Evolutionary conservation across 2,329 filamentous ascomycete species (phyloP).

Genomic region (Daldinia sp.): DNA sequence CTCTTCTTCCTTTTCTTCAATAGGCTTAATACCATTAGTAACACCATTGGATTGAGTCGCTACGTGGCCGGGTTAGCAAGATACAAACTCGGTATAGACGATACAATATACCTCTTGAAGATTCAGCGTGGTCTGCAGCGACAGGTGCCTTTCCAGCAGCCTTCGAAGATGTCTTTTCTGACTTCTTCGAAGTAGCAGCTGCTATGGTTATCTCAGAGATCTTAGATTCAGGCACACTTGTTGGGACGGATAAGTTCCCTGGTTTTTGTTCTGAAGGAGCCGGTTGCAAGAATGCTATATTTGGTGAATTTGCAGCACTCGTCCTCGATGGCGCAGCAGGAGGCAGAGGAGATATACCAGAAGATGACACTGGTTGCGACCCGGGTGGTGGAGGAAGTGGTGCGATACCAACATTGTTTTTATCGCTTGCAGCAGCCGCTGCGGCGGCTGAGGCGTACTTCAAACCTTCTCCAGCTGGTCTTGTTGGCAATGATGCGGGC

Average conservation of each 20-base stretch:
- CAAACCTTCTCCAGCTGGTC: conserved; percentile 86
- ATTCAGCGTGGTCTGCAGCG: conserved; percentile 53
- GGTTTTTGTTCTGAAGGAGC: conserved; percentile 46
- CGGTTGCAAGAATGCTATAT: conserved; percentile 57
- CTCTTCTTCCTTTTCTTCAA: conserved; percentile 59
- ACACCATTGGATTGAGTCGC: conserved; percentile 60
- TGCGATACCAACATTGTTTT: conserved; percentile 89
- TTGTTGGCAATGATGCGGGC: conserved; percentile 84
- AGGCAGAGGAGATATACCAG: conserved; percentile 58
- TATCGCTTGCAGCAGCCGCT: conserved; percentile 87
- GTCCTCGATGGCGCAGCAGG: conserved; percentile 60
- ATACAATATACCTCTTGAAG: conserved; percentile 54
- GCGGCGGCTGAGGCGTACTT: conserved; percentile 98
- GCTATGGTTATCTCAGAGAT: conserved; percentile 39
- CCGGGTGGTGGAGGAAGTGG: conserved; percentile 91
- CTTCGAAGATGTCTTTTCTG: conserved; percentile 51
- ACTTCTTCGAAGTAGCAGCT: conserved; percentile 44
- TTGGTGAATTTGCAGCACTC: conserved; percentile 65
- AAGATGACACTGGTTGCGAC: conserved; percentile 48
- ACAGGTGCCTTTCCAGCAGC: conserved; percentile 56
- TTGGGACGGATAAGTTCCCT: conserved; percentile 42
- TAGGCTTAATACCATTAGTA: conserved; percentile 60
- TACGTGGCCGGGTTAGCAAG: conserved; percentile 37
- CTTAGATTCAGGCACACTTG: conserved; percentile 46
- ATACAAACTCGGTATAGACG: not conserved